These are phyloP conservation scores for Poa pratensis DNA, from an alignment of 176 grass and related monocot species.

Conservation along the genomic window DNA sequence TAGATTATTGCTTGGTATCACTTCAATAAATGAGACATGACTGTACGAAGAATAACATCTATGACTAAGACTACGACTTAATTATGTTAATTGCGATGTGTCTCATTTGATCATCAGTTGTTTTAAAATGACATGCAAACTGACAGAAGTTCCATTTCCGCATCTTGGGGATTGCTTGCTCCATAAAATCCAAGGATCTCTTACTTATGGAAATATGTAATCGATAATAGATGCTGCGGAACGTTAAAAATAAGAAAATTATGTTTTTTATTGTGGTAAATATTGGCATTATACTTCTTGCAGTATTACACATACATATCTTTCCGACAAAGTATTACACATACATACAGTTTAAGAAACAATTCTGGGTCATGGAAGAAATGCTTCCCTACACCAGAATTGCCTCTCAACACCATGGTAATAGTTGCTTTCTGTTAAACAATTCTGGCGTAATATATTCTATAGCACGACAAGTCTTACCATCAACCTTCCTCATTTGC, in stretches of 20 bases:
- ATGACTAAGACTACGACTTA: neutral
- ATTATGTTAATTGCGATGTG: slow-evolving; percentile 5
- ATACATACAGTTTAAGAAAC: no score
- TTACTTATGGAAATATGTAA: neutral
- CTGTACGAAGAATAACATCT: neutral
- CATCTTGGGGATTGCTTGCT: slow-evolving; percentile 14
- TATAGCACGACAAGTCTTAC: neutral
- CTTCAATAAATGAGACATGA: slow-evolving; percentile 8
- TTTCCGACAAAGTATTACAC: neutral
- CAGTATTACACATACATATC: neutral
- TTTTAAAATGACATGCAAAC: slow-evolving; percentile 25
- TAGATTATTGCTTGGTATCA: slow-evolving; percentile 9
- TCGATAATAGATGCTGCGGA: neutral
- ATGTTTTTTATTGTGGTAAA: neutral
- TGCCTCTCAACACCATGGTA: neutral
- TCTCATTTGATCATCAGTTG: neutral
- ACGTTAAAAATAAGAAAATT: neutral
- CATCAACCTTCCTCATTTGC: neutral
- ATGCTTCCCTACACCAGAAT: neutral
- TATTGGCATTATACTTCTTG: slow-evolving; percentile 1
- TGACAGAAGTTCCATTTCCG: neutral
- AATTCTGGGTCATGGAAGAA: slow-evolving; percentile 1
- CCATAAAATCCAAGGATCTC: neutral
- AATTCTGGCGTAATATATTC: slow-evolving; percentile 12
- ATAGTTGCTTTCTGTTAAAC: neutral